A percentile compares a stretch with the other conserved stretches of the same genome.
Evolutionary conservation across 371 early-diverging fungal species (phyloP).

Genomic region (Choanephora cucurbitarum): DNA sequence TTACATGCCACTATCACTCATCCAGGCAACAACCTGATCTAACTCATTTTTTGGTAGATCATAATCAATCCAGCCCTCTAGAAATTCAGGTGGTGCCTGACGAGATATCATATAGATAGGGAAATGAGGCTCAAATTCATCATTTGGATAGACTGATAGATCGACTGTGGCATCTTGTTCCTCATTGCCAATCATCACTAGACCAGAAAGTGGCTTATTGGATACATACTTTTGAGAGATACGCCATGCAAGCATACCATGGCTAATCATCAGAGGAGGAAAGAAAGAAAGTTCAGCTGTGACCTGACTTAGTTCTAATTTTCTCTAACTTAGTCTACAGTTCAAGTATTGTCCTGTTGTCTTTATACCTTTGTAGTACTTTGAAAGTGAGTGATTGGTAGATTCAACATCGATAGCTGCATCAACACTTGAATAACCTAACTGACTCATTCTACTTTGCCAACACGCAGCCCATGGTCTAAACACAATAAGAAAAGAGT

Average conservation of each 20-base stretch:
- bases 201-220: slow-evolving; percentile 44
- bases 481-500: background rate
- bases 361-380: slow-evolving; percentile 29
- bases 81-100: slow-evolving; percentile 22
- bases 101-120: slow-evolving; percentile 23
- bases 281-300: slow-evolving; percentile 35
- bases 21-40: slow-evolving; percentile 21
- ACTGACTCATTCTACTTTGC: slow-evolving; percentile 31
- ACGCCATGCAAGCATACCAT: slow-evolving; percentile 33
- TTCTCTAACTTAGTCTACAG: background rate
- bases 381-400: slow-evolving; percentile 9
- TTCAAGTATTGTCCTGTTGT: background rate
- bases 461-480: slow-evolving; percentile 19
- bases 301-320: slow-evolving; percentile 26
- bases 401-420: slow-evolving; percentile 4
- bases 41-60: slow-evolving; percentile 5
- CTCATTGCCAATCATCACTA: slow-evolving; percentile 20
- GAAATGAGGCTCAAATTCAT: slow-evolving; percentile 46
- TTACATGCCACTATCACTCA: slow-evolving; percentile 28
- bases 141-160: slow-evolving; percentile 10
- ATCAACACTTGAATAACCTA: slow-evolving; percentile 27
- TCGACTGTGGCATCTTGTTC: slow-evolving; percentile 1
- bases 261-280: slow-evolving; percentile 42
- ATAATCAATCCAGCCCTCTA: slow-evolving; percentile 34
- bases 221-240: slow-evolving; percentile 42